Evolutionary conservation across 805 yeast species (phyloP).

Genomic region (Metschnikowia santaceciliae): DNA sequence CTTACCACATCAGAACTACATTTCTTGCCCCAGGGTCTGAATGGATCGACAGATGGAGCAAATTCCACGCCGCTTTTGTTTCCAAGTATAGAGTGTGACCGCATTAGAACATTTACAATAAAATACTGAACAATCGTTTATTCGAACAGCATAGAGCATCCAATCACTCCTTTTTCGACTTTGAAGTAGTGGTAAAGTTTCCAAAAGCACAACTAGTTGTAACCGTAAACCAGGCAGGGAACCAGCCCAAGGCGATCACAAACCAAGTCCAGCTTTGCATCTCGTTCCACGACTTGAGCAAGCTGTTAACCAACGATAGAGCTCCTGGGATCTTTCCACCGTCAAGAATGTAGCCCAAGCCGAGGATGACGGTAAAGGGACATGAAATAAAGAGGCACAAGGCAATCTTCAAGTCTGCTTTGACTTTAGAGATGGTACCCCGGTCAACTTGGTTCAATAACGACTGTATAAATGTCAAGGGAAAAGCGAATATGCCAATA

Average conservation of each 20-base stretch:
- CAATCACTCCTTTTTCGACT: background rate
- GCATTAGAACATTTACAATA: background rate
- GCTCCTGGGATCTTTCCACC: constrained; percentile 28
- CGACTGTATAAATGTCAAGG: constrained; percentile 60
- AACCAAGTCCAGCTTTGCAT: constrained; percentile 86
- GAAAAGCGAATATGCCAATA: constrained; percentile 69
- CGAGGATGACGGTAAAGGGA: constrained; percentile 42
- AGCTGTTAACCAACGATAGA: constrained; percentile 43
- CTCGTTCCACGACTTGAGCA: constrained; percentile 61
- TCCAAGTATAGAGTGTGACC: constrained; percentile 37
- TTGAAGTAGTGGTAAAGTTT: constrained; percentile 15
- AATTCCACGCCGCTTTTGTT: constrained; percentile 75
- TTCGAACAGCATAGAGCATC: background rate
- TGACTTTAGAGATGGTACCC: constrained; percentile 5
- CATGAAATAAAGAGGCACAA: constrained; percentile 43
- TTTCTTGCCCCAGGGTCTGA: constrained; percentile 93
- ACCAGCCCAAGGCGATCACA: constrained; percentile 69
- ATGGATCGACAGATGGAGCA: constrained; percentile 76
- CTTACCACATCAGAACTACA: constrained; percentile 92
- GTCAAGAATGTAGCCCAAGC: constrained; percentile 25
- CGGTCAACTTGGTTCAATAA: constrained; percentile 17
- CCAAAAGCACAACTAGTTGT: constrained; percentile 29
- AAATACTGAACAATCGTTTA: background rate
- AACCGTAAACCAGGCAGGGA: constrained; percentile 68
- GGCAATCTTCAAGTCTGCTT: constrained; percentile 24